A percentile compares a stretch with the other conserved stretches of the same genome.
phyloP scores from a whole-genome alignment of 129 eudicot genomes.

The Tanacetum coccineum region DNA sequence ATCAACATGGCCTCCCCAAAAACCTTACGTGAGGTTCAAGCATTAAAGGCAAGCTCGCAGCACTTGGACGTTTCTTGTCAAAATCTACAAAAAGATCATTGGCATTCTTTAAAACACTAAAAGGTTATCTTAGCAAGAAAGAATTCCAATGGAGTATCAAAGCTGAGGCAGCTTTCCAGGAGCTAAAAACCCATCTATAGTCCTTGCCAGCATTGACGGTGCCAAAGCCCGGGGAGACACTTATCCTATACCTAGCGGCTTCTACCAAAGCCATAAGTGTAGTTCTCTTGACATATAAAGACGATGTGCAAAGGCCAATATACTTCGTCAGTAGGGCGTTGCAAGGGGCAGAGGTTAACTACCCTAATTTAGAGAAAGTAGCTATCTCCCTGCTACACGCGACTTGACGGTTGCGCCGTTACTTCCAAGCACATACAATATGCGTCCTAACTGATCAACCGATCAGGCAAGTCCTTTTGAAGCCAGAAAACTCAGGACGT shows the following conservation, averaged over 20 bases:
- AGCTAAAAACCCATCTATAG: neutral
- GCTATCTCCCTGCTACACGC: neutral
- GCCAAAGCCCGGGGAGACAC: no score
- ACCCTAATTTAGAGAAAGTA: neutral
- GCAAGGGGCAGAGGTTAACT: neutral
- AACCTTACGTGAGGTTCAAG: neutral
- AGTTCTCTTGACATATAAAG: neutral
- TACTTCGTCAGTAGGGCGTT: neutral
- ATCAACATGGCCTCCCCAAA: neutral
- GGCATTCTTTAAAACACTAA: neutral
- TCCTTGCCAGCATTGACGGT: no score
- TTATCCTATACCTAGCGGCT: no score
- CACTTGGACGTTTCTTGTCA: neutral
- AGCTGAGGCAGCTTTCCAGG: neutral
- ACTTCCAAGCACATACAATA: neutral
- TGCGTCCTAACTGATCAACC: neutral
- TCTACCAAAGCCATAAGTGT: no score
- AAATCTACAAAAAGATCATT: neutral
- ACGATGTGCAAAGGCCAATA: neutral
- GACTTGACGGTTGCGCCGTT: neutral
- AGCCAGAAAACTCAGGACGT: neutral
- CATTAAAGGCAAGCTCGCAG: neutral
- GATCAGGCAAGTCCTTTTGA: neutral
- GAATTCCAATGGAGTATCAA: neutral
- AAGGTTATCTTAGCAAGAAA: neutral